Evolutionary conservation across 139 green algal genomes (phyloP).

Genomic region (Eudorina sp.): DNA sequence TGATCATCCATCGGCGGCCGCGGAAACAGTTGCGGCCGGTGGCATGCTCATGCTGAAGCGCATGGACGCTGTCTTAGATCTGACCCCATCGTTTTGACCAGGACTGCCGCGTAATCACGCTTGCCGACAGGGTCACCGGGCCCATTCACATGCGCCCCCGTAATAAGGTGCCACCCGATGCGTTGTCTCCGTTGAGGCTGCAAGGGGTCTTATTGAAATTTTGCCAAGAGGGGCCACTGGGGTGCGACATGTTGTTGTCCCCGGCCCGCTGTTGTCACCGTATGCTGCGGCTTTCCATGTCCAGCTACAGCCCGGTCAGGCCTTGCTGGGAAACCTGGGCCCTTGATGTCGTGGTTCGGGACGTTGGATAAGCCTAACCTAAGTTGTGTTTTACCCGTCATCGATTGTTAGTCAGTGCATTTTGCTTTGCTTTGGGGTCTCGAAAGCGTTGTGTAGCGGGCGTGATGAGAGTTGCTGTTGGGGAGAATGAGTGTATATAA

Average conservation of each 20-base stretch:
- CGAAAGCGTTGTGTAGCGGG: background rate
- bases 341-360: background rate
- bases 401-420: slow-evolving; percentile 10
- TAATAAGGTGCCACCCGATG: too few species aligned
- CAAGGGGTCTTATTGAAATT: background rate
- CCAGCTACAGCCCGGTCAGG: background rate
- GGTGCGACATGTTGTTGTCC: slow-evolving; percentile 18
- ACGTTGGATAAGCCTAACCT: background rate
- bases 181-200: too few species aligned
- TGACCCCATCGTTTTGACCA: too few species aligned
- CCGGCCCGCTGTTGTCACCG: background rate
- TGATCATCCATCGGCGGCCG: slow-evolving; percentile 19
- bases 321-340: background rate
- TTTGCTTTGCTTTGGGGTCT: background rate
- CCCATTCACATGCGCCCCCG: background rate
- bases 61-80: too few species aligned
- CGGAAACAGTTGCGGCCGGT: slow-evolving; percentile 39
- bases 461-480: background rate
- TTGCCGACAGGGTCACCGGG: too few species aligned
- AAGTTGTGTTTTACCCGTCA: background rate
- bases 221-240: background rate
- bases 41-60: slow-evolving; percentile 37
- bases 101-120: too few species aligned
- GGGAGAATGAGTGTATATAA: slow-evolving; percentile 31
- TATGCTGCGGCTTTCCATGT: background rate